Evolutionary conservation across 2,329 filamentous ascomycete species (phyloP), one percentile per base, ranked within the genome.

Genomic region (Penicillium griseofulvum): DNA sequence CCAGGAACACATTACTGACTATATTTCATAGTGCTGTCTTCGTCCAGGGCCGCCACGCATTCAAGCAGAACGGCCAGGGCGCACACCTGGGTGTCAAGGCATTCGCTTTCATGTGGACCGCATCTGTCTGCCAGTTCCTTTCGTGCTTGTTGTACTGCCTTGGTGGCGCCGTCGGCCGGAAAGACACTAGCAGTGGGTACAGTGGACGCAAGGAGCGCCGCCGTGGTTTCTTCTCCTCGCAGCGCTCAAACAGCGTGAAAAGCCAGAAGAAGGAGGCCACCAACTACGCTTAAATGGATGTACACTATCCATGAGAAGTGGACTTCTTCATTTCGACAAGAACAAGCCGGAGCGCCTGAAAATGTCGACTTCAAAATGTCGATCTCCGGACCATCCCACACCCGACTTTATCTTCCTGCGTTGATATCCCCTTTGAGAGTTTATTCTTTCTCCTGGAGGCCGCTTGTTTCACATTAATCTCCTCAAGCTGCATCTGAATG

Each of bases 21-120:
- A 26, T 26, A 33, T 5, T 5, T 5, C 31, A 49, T 61, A 87
- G 84, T 52, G 82, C 83, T 41, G 85, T 83, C 72, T 82, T 78
- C 56, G 80, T 87, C 52, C 73, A 81, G 61, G 84, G 80, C 33
- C 83, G 84, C 59, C 68, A 84, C 63, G 72, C 74, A 41, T 86
- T 87, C 76, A 78, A 75, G 43, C 63, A 63, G 54, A 78, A 78
- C 60, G 77, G 76, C 53, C 77, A 81, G 49, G 59, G 64, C 19
- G 76, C 84, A 22, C 66, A 66, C n/a, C 72, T 87, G 38, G 84
- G 84, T 43, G 68, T 72, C 48, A 83, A 86, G 65, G 79, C 82
- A 24, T 83, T 83, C 67, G 84, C 73, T 22, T 87, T 87, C 71
- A 83, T 84, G 69, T 87, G 84, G 84, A 79, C 81, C 2, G 75